A percentile compares a stretch with the other conserved stretches of the same genome.
phyloP scores from a whole-genome alignment of 1,139 yeast genomes.

The Trichomonascaceae sp. region DNA sequence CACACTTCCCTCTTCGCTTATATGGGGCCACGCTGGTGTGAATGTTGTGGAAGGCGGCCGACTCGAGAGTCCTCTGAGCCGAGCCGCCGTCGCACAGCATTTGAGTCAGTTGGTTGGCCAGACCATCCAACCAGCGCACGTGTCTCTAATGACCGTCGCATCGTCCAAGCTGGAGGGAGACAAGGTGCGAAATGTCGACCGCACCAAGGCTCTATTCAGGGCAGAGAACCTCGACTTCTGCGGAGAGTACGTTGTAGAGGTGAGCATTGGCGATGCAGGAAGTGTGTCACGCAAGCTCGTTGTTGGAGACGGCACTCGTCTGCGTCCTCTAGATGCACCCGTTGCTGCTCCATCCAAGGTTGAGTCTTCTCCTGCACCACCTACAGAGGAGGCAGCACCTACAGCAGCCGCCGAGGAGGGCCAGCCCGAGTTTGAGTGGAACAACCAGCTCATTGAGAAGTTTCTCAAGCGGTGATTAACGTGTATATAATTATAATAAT shows the following conservation, averaged over 20 bases:
- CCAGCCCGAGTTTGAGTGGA: constrained; percentile 6
- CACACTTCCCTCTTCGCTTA: neutral
- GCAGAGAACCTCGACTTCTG: constrained; percentile 3
- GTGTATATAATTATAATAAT: too few relatives aligned
- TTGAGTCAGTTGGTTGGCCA: neutral
- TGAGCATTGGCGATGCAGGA: constrained; percentile 8
- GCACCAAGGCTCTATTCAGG: constrained; percentile 7
- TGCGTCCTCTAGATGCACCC: constrained; percentile 4
- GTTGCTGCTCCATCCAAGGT: neutral
- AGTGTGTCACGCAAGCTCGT: constrained; percentile 1
- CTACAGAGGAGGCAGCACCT: neutral
- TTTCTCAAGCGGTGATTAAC: constrained; percentile 1
- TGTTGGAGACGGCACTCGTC: constrained; percentile 2
- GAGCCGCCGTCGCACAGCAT: neutral
- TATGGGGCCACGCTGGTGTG: too few relatives aligned
- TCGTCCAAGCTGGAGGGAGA: neutral
- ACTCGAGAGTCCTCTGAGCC: neutral
- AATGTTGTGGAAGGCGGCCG: neutral
- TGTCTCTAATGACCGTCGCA: neutral
- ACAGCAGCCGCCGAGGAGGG: neutral
- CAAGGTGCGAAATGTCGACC: constrained; percentile 12
- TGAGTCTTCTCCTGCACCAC: neutral
- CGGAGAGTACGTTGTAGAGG: constrained; percentile 5
- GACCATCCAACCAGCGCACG: neutral
- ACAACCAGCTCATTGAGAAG: constrained; percentile 6